Conservation (phyloP, 2,329 filamentous ascomycete genomes). For the Pseudopyrenochaeta lycopersici region DNA sequence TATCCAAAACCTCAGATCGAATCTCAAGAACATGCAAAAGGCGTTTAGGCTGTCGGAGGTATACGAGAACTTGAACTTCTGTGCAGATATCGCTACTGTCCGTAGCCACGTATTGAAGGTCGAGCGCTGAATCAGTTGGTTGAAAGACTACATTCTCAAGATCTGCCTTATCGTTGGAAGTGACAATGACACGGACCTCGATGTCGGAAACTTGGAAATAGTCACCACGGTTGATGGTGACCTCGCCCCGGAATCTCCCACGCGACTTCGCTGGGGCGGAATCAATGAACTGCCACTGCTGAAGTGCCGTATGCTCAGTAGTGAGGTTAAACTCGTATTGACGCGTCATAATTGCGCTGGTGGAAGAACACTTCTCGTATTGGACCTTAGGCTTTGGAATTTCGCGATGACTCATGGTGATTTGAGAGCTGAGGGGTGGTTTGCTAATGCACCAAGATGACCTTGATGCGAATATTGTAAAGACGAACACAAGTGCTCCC, state of each 20-base stretch:
- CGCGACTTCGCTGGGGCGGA: slow-evolving; percentile 3
- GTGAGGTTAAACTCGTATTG: slow-evolving; percentile 14
- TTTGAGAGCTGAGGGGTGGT: background rate
- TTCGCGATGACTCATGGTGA: background rate
- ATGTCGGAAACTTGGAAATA: slow-evolving; percentile 12
- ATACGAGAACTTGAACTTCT: slow-evolving; percentile 13
- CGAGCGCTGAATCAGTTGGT: slow-evolving; percentile 3
- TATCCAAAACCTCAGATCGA: slow-evolving; percentile 12
- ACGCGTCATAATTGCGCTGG: background rate
- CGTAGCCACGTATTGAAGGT: slow-evolving; percentile 1
- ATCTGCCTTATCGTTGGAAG: slow-evolving; percentile 6
- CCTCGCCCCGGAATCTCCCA: slow-evolving; percentile 8
- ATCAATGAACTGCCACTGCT: slow-evolving; percentile 12
- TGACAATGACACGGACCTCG: slow-evolving; percentile 9
- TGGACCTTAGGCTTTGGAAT: background rate
- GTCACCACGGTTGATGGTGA: slow-evolving; percentile 9
- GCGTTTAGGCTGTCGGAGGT: slow-evolving; percentile 12
- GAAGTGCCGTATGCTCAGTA: background rate
- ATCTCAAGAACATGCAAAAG: slow-evolving; percentile 16
- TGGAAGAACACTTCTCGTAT: slow-evolving; percentile 6
- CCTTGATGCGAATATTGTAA: background rate
- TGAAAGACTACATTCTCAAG: slow-evolving; percentile 6
- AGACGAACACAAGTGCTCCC: background rate
- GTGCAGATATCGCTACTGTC: slow-evolving; percentile 2
- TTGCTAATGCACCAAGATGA: background rate